Base-by-base conservation (phyloP, 306 rosid species). In the Dicorynia guianensis region DNA sequence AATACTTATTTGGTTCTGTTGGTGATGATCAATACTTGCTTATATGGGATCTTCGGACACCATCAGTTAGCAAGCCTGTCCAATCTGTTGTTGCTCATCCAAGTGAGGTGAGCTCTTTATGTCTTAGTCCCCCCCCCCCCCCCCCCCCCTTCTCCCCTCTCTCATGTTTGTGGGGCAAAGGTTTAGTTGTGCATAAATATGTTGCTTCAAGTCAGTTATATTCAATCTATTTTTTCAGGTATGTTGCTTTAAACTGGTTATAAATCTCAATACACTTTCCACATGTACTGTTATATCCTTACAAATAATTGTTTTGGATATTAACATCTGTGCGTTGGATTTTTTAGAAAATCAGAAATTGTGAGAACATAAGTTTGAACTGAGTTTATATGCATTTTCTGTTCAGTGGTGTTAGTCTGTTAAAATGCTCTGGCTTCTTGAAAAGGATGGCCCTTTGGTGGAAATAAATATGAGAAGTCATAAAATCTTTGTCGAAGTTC, bases 1-100 rank as follows among this genome's bases (percentile, higher is more conserved):
- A 96, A 69, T 89, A 96, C 81, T 81, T 92, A 74, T 96, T 96
- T 85, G 99, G 99, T 65, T 92, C 99, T 59, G 99, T 96, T 77
- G 99, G 99, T 11, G 99, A 96, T 81, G 99, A 96, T 86, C 98
- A 89, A 63, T 88, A 87, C 82, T 76, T 96, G 77, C 93, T 82
- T 63, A 34, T 96, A 79, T 96, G 99, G 99, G 99, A 96, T 83
- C 96, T 96, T 9, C 87, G 99, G 33, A 88, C 89, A 53, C 96
- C 96, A 56, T 74, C 96, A 25, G 93, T 81, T 48, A 85, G 74
- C 85, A 96, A 92, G 88, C 99, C 98, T 69, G 93, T 89, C 39
- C 98, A 96, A 74, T 86, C 99, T 76, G 95, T 93, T 43, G 75
- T 90, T 69, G 99, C 99, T 80, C 99, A 96, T 86, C 87, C 83